phyloP scores from a whole-genome alignment of 202 grass and related monocot species.

The Thinopyrum obtusiflorum region DNA sequence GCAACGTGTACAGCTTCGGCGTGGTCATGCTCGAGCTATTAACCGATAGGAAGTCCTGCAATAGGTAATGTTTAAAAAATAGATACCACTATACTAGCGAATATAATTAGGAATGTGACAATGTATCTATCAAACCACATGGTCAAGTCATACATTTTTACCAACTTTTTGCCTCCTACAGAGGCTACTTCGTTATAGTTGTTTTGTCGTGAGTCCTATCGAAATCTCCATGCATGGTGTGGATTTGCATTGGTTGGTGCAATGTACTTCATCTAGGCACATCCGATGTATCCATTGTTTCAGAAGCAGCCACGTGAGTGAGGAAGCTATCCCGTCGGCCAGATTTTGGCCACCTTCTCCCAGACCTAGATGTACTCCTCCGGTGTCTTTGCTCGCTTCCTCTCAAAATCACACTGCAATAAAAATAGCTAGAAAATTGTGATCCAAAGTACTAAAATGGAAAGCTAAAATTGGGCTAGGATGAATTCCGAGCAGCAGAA shows the following conservation, averaged over 20 bases:
- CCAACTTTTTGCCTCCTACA: no score
- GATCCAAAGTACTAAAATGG: background rate
- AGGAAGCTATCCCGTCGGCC: slow-evolving; percentile 42
- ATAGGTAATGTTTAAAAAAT: slow-evolving; percentile 47
- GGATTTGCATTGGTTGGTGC: no score
- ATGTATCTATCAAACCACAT: no score
- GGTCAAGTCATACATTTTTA: no score
- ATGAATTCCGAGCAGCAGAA: background rate
- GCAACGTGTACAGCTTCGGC: slow-evolving; percentile 84
- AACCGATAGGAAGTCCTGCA: slow-evolving; percentile 71
- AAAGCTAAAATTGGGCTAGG: background rate
- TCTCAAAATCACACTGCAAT: slow-evolving; percentile 40
- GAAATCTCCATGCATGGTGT: no score
- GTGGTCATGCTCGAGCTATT: slow-evolving; percentile 91
- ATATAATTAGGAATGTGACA: no score
- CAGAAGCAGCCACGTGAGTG: slow-evolving; percentile 52
- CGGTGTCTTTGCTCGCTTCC: slow-evolving; percentile 36
- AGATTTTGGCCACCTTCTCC: slow-evolving; percentile 56
- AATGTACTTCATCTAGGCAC: no score
- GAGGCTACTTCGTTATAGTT: no score
- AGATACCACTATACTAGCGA: no score
- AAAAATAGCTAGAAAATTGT: background rate
- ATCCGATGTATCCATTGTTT: background rate
- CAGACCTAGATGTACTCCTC: slow-evolving; percentile 48
- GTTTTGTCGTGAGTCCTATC: no score